Base-by-base conservation (phyloP, 139 green algal species). In the Coelastrella sp. region DNA sequence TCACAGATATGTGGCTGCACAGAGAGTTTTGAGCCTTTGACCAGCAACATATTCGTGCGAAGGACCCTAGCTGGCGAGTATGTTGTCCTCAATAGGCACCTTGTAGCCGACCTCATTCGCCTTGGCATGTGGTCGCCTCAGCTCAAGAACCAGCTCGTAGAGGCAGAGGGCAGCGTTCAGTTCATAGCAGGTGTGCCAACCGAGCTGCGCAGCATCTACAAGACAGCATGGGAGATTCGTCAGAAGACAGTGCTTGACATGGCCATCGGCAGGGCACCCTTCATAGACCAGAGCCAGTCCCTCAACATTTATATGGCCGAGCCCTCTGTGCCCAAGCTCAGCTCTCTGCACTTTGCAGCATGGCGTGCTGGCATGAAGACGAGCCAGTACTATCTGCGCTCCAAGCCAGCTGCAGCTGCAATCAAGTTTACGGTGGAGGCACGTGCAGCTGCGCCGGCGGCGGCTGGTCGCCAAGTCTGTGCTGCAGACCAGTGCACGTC, bases 191-290 rank as follows among this genome's bases (percentile, higher is more conserved):
- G 95, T 90, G 97, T 99, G 73, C 98, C 98, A 14, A 95, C 97
- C 2, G 68, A 97, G 60, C 93, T 99, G 32, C 99, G 99, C 95
- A 86, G 64, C 7, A 95, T 99, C 76, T 99, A 99, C 96, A 99
- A 99, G 96, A 99, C 98, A 23, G 98, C 99, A 68, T 99, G 98
- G 98, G 98, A 99, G 95, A 99, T 99, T 92, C 99, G 99, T 95
- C 97, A 99, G 95, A 92, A 95, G n/a, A 88, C 94, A 47, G 93
- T 99, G 80, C 97, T 99, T 59, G 98, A 99, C 96, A 99, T 99
- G 98, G 98, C 98, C 7, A 98, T 97, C 7, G 98, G 99, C 93
- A 93, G 98, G 16, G 98, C 98, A 17, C 98, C 98, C 4, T 99
- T 96, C 94, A 99, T 99, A 83, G 98, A 99, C 93, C 98, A 99